Evolutionary conservation across 345 rosid genomes (phyloP), one percentile per base, ranked within the genome.

Genomic region (Corchorus olitorius): DNA sequence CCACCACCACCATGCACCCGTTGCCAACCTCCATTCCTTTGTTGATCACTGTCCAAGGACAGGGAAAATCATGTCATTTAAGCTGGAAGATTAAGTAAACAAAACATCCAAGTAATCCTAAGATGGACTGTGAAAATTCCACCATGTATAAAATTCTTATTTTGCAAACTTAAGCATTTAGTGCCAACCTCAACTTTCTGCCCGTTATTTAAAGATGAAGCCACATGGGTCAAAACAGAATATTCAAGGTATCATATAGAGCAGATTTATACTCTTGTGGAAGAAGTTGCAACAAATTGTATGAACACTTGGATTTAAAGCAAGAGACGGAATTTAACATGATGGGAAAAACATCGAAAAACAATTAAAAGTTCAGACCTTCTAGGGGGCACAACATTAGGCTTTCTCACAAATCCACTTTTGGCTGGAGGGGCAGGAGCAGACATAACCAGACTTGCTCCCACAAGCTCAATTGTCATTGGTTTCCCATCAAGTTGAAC

Each of bases 401-500:
- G 59, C 5, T 33, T 60, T 67, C 67, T 72, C 64, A 76, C 20
- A 60, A 75, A 74, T 48, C 78, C 15, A 15, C 27, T 46, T 5
- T 48, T 53, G 56, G 55, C 43, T 20, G 81, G 53, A 61, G 79
- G 77, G 17, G 73, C 19, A 68, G 85, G 79, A 61, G 75, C 71
- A 75, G 81, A 66, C 50, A 85, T 80, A 62, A 77, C 75, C 20
- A 82, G 67, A 77, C 77, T 83, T 6, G 73, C 76, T 74, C 93
- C 93, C 39, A 87, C 90, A 34, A 89, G 79, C 84, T 91, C 95
- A 45, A 89, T 88, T 77, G 81, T 83, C 88, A 91, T 78, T 0
- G 87, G 90, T 77, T 86, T 87, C 64, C 90, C 95, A 79, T 91
- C 95, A 81, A 87, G 91, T 74, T 64, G 82, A 81, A 80, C 87